Base-by-base conservation (phyloP, 202 grass and related monocot genomes). In the Carex sylvatica region DNA sequence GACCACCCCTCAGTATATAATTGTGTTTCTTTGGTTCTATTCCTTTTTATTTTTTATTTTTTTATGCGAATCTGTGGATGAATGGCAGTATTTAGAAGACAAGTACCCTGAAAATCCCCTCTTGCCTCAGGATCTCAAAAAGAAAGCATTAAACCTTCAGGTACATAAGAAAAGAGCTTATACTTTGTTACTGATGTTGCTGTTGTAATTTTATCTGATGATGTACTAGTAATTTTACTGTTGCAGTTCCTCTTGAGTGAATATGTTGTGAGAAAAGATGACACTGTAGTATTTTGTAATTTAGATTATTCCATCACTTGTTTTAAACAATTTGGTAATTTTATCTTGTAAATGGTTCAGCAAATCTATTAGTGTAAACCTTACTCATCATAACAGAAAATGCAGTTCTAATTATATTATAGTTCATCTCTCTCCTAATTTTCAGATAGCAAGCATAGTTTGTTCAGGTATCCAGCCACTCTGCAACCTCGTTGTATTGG, bases 141-240 rank as follows among this genome's bases (percentile, higher is more conserved):
- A 79, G 80, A 99, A 95, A 70, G 86, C 96, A 86, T 63, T 95
- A 61, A 99, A 95, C 92, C 83, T 85, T 76, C 96, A 99, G 92
- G 92, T 93, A 86, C 84, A 2, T 2, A 86, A 74, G 63, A 53
- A 78, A 80, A 70, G 15, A 35, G 20, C 4, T 35, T 31, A 10
- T 77, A 77, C 15, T 11, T 10, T 56, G 11, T 77, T 58, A 77
- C 73, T 77, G 12, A 20, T 72, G 9, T 77, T 35, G 15, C 28
- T 20, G 52, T 76, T 18, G 28, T 56, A 30, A 76, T 33, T 52
- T 55, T 35, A 76, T 56, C 7, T 35, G 6, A 76, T 76, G 46
- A 18, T 26, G 6, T 28, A 9, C 13, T 54, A 30, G 1, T 19
- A 22, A 40, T 69, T 69, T 40, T 9, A 69, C 1, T 75, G 10